Percentiles rank a stretch among this genome's conserved stretches.
Conservation (phyloP, 495 filamentous ascomycete species). For the Xylaria scruposa region DNA sequence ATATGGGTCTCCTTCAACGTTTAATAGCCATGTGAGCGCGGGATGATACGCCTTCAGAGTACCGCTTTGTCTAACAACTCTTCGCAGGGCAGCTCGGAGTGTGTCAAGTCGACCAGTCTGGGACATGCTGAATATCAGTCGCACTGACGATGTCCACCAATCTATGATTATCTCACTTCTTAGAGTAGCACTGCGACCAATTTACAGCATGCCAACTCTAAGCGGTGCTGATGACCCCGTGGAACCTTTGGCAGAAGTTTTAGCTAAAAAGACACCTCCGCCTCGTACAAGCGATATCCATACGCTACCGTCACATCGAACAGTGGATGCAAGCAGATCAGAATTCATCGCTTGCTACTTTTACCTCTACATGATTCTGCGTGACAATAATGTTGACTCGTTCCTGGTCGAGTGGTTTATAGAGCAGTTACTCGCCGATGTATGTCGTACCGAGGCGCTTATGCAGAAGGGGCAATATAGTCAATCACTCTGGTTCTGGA, state of each 20-base stretch:
- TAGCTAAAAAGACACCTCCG: constrained; percentile 37
- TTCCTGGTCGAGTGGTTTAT: constrained; percentile 44
- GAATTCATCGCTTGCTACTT: constrained; percentile 45
- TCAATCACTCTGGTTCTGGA: constrained; percentile 44
- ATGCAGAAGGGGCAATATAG: constrained; percentile 41
- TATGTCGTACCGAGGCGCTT: constrained; percentile 37
- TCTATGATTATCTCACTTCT: constrained; percentile 42
- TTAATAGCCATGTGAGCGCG: constrained; percentile 39
- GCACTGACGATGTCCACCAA: constrained; percentile 41
- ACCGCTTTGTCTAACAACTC: constrained; percentile 28
- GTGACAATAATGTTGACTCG: constrained; percentile 38
- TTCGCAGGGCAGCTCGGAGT: constrained; percentile 37
- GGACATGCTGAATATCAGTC: constrained; percentile 43
- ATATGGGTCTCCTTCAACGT: constrained; percentile 40
- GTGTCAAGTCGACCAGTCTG: constrained; percentile 40
- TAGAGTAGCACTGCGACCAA: constrained; percentile 38
- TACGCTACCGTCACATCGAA: constrained; percentile 32
- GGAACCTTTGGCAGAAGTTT: constrained; percentile 36
- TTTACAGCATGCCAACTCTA: constrained; percentile 37
- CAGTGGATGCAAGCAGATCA: constrained; percentile 39
- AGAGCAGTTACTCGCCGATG: constrained; percentile 42
- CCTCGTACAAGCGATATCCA: constrained; percentile 34
- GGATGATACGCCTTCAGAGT: not conserved
- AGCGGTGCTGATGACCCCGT: constrained; percentile 33
- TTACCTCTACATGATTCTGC: constrained; percentile 44